These are phyloP conservation scores for Amaranthus hypochondriacus DNA, from an alignment of 148 eudicot species.

Conservation along the genomic window DNA sequence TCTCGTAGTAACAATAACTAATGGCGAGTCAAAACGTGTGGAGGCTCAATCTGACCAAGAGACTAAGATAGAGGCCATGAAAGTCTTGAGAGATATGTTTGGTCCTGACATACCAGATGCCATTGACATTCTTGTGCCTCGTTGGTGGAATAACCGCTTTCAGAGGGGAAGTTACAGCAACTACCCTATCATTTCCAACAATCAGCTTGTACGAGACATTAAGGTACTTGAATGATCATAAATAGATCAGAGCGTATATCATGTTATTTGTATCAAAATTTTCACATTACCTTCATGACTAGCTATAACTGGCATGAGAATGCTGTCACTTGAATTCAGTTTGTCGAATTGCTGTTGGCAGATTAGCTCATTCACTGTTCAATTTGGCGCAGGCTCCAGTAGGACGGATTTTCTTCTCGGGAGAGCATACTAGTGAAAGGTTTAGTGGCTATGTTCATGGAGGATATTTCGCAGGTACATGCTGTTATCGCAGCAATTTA, in stretches of 20 bases:
- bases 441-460: slow-evolving; percentile 90
- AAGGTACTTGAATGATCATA: slow-evolving; percentile 37
- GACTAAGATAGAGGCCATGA: slow-evolving; percentile 83
- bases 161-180: slow-evolving; percentile 84
- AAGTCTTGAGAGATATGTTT: slow-evolving; percentile 70
- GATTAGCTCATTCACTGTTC: not conserved
- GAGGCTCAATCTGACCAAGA: slow-evolving; percentile 74
- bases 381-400: slow-evolving; percentile 52
- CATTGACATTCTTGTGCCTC: slow-evolving; percentile 72
- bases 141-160: slow-evolving; percentile 87
- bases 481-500: not conserved
- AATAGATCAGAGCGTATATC: not conserved
- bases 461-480: slow-evolving; percentile 74
- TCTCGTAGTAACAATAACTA: slow-evolving; percentile 81
- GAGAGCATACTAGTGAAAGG: slow-evolving; percentile 88
- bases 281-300: not conserved
- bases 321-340: not conserved
- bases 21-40: slow-evolving; percentile 74
- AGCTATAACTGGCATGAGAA: not conserved
- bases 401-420: slow-evolving; percentile 70
- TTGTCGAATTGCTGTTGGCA: not conserved
- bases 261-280: not conserved
- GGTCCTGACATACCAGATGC: slow-evolving; percentile 80
- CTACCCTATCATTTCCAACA: slow-evolving; percentile 58
- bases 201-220: slow-evolving; percentile 48